These are phyloP conservation scores for Chaetoceros tenuissimus DNA, from an alignment of 108 stramenopile species.

Conservation along the genomic window DNA sequence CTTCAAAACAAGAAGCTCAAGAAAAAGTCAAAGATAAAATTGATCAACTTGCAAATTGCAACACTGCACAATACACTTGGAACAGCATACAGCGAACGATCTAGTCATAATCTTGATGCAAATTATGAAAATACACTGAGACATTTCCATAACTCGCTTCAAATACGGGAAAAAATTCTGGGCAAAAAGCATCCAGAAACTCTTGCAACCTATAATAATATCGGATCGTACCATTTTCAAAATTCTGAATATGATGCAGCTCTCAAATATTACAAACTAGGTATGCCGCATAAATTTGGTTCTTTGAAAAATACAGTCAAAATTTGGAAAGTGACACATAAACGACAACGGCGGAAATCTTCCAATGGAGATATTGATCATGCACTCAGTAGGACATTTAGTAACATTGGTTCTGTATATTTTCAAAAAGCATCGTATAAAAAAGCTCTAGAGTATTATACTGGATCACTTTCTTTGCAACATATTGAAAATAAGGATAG, in stretches of 20 bases:
- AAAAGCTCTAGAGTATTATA: not conserved
- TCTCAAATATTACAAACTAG: too few species aligned
- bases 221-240: slow-evolving; percentile 5
- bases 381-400: not conserved
- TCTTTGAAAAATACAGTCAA: too few species aligned
- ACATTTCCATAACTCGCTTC: slow-evolving; percentile 3
- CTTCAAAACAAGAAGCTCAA: not conserved
- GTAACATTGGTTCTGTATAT: not conserved
- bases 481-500: not conserved
- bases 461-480: not conserved
- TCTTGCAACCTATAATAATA: slow-evolving; percentile 23
- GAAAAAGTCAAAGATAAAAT: not conserved
- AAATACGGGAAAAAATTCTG: slow-evolving; percentile 23
- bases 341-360: not conserved
- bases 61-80: not conserved
- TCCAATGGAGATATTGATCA: not conserved
- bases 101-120: not conserved
- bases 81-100: not conserved
- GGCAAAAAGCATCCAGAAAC: slow-evolving; percentile 24
- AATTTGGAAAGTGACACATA: too few species aligned
- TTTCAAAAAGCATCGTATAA: not conserved
- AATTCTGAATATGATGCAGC: not conserved
- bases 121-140: not conserved
- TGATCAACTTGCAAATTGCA: not conserved
- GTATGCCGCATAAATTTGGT: too few species aligned